Percentiles rank a stretch among this genome's conserved stretches.
Evolutionary conservation across 1,284 basidiomycete genomes (phyloP).

Genomic region (Wolfiporia cocos): DNA sequence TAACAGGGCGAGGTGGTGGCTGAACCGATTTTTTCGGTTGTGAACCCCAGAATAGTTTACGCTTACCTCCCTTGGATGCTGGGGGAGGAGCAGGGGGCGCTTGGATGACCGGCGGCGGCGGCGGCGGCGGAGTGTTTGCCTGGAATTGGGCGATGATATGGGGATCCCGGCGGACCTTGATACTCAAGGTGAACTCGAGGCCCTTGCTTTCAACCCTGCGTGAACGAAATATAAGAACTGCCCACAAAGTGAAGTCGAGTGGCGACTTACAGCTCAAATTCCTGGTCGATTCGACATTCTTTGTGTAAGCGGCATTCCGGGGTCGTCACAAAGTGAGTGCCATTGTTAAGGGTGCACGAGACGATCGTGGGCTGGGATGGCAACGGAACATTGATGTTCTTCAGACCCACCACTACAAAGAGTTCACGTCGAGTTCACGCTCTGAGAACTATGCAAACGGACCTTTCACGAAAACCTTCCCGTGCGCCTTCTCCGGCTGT

Average conservation of each 20-base stretch:
- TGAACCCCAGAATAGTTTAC: conserved; percentile 64
- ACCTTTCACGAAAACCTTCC: conserved; percentile 94
- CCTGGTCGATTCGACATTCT: conserved; percentile 78
- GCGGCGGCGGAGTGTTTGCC: conserved; percentile 44
- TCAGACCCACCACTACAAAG: conserved; percentile 69
- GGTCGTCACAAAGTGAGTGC: conserved; percentile 94
- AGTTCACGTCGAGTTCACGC: background rate
- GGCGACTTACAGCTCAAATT: conserved; percentile 83
- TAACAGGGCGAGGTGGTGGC: conserved; percentile 19
- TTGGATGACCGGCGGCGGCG: conserved; percentile 31
- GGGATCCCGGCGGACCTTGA: conserved; percentile 79
- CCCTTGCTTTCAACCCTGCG: conserved; percentile 87
- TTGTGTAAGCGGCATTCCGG: conserved; percentile 65
- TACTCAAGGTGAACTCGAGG: conserved; percentile 83
- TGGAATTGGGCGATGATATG: conserved; percentile 76
- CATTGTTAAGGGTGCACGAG: conserved; percentile 93
- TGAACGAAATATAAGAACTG: too few relatives aligned
- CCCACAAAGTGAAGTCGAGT: too few relatives aligned
- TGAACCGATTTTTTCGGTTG: conserved; percentile 62
- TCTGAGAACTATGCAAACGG: conserved; percentile 12
- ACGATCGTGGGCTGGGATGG: conserved; percentile 71
- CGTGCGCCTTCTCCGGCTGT: conserved; percentile 73
- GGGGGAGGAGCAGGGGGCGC: conserved; percentile 32
- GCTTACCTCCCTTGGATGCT: conserved; percentile 56
- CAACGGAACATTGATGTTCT: conserved; percentile 66